These are phyloP conservation scores for Lotus japonicus DNA, from an alignment of 306 rosid genomes.

Conservation along the genomic window DNA sequence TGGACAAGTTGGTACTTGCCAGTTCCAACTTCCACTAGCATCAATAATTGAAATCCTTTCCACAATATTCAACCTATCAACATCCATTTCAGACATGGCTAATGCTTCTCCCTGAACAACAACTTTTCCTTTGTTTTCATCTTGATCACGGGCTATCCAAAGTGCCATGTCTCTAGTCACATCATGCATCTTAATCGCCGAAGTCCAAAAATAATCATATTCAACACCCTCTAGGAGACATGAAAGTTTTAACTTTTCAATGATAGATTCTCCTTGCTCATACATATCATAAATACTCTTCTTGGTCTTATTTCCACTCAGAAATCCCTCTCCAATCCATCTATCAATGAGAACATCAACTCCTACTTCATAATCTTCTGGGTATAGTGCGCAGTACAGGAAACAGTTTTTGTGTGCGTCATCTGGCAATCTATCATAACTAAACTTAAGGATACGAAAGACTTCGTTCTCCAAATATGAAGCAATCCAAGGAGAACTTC, in stretches of 20 bases:
- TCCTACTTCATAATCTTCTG: not conserved
- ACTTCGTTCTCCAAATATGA: not conserved
- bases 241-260: not conserved
- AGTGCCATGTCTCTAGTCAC: slow-evolving; percentile 11
- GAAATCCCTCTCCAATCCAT: slow-evolving; percentile 18
- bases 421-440: slow-evolving; percentile 12
- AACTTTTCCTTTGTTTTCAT: not conserved
- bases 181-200: slow-evolving; percentile 4
- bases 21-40: not conserved
- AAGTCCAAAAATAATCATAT: no score
- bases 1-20: not conserved
- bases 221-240: not conserved
- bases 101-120: not conserved
- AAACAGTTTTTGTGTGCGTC: not conserved
- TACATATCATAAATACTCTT: not conserved
- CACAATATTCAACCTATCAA: not conserved
- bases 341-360: not conserved
- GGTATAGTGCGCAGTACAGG: slow-evolving; percentile 16
- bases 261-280: not conserved
- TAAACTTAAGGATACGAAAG: slow-evolving; percentile 6
- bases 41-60: slow-evolving; percentile 9
- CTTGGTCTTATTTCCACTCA: not conserved
- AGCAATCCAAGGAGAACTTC: not conserved
- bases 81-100: not conserved
- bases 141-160: not conserved